A percentile compares a stretch with the other conserved stretches of the same genome.
Conservation (phyloP, 805 yeast species). For the Nakazawaea laoshanensis region DNA sequence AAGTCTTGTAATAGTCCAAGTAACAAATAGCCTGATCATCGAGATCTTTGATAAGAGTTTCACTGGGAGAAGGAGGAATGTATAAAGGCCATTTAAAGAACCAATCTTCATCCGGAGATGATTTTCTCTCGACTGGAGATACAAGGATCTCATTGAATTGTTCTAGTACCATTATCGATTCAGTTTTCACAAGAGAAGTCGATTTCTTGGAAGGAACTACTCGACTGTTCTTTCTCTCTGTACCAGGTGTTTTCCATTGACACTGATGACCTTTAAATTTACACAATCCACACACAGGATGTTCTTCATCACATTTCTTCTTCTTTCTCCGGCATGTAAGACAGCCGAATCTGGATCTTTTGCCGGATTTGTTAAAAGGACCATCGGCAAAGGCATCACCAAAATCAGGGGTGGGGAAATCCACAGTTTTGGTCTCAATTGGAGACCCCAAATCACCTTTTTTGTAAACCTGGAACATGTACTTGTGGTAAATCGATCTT, state of each 20-base stretch:
- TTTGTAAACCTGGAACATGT: slow-evolving; percentile 5
- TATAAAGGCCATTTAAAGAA: no score
- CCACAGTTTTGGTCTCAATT: slow-evolving; percentile 1
- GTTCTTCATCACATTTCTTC: slow-evolving; percentile 41
- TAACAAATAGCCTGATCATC: slow-evolving; percentile 35
- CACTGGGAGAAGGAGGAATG: slow-evolving; percentile 16
- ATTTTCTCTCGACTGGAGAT: not conserved
- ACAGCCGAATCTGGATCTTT: slow-evolving; percentile 30
- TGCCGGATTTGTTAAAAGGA: not conserved
- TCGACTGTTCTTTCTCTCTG: slow-evolving; percentile 11
- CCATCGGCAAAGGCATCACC: not conserved
- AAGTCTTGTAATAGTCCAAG: slow-evolving; percentile 41
- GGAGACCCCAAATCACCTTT: slow-evolving; percentile 2
- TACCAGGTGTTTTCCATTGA: slow-evolving; percentile 14
- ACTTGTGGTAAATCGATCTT: no score
- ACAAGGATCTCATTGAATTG: not conserved
- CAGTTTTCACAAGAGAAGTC: not conserved
- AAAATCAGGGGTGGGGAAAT: not conserved
- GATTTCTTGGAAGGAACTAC: no score
- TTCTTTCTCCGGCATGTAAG: slow-evolving; percentile 31
- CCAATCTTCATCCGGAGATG: no score
- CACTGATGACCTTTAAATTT: slow-evolving; percentile 21
- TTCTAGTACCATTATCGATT: not conserved
- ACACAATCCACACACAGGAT: slow-evolving; percentile 39
- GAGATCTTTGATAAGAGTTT: slow-evolving; percentile 19